Base-by-base conservation (phyloP, 176 grass and related monocot genomes). In the Chrysopogon serrulatus region DNA sequence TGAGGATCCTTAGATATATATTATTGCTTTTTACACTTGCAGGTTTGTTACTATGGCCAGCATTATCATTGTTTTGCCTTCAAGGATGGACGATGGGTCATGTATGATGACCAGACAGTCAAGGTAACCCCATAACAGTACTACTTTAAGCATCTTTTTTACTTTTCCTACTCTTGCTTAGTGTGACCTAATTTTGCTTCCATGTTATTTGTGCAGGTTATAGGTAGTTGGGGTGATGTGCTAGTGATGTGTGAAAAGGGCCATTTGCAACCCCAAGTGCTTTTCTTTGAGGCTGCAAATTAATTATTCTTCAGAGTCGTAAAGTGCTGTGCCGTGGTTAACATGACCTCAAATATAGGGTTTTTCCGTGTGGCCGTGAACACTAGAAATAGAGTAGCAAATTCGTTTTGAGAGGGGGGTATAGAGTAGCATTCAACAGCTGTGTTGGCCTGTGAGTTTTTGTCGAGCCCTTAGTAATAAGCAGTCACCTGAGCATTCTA, bases 21-120 rank as follows among this genome's bases (percentile, higher is more conserved):
- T 36, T 81, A 43, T 24, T 84, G 72, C 54, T 78, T 70, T 86
- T 82, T 40, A 34, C 10, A 5, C 79, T 71, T 87, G 68, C 88
- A 99, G 93, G 91, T 99, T 71, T 99, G 97, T 89, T 99, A 99
- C 77, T 99, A 99, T 21, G 97, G 97, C 74, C 97, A 99, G 79
- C 97, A 96, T 82, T 99, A 99, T 80, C 93, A 99, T 85, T 99
- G 93, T 61, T 96, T 99, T 94, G 97, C 97, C 79, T 94, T 89
- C 45, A 90, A 99, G 86, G 86, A 92, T 87, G 93, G 88, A 47
- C 80, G 79, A 30, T 99, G 97, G 97, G 91, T 96, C 61, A 99
- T 99, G 96, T 99, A 93, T 83, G 96, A 99, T 87, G 96, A 99
- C 81, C 96, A 99, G 82, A 99, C 86, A 80, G 96, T 99, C 49